These are phyloP conservation scores for Lactifluus echinatus DNA, from an alignment of 768 basidiomycete species.

Conservation along the genomic window DNA sequence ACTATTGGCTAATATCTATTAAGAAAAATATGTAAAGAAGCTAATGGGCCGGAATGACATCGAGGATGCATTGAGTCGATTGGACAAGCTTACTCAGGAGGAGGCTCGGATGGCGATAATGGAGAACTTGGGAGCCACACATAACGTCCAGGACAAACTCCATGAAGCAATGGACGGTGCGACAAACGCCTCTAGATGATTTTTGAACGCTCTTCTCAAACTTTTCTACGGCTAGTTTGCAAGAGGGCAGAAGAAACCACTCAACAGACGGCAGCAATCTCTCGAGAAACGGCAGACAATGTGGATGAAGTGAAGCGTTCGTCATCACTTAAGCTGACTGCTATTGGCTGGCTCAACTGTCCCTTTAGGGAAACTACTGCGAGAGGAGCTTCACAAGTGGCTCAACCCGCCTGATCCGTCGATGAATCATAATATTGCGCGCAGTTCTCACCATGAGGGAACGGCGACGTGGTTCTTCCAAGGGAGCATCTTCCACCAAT, in stretches of 20 bases:
- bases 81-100: not conserved
- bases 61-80: not conserved
- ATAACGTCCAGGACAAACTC: not conserved
- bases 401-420: not conserved
- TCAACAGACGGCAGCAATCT: not conserved
- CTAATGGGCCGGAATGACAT: not conserved
- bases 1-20: not conserved
- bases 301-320: not conserved
- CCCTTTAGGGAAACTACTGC: not conserved
- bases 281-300: not conserved
- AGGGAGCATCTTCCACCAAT: not conserved
- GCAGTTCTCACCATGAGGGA: not conserved
- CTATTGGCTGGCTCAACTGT: not conserved
- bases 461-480: not conserved
- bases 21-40: not conserved
- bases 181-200: not conserved
- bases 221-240: not conserved
- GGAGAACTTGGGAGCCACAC: not conserved
- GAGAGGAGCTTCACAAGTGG: not conserved
- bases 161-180: not conserved
- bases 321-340: not conserved
- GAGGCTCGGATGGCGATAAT: not conserved
- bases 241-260: not conserved
- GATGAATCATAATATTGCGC: not conserved
- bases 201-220: not conserved